phyloP scores from a whole-genome alignment of 768 basidiomycete genomes.

The Phanerodontia chrysosporium region DNA sequence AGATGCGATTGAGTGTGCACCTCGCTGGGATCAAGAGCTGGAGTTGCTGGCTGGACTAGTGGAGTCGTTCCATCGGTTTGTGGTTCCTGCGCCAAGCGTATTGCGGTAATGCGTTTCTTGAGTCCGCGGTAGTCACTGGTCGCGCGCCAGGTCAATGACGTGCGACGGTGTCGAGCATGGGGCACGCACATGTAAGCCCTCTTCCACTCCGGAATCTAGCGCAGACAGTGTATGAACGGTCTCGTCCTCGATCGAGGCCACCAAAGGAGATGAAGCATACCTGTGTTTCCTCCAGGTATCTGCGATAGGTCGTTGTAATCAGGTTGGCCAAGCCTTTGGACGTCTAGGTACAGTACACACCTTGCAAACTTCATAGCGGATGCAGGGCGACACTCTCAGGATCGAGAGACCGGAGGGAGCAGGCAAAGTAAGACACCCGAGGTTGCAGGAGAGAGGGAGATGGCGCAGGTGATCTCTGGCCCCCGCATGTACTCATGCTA shows the following conservation, averaged over 20 bases:
- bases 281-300: slow-evolving; percentile 70
- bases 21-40: slow-evolving; percentile 1
- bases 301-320: slow-evolving; percentile 21
- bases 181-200: slow-evolving; percentile 56
- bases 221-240: background rate
- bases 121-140: slow-evolving; percentile 67
- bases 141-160: background rate
- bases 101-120: slow-evolving; percentile 59
- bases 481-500: background rate
- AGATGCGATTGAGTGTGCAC: background rate
- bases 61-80: background rate
- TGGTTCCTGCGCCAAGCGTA: slow-evolving; percentile 31
- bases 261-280: slow-evolving; percentile 29
- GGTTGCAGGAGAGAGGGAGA: background rate
- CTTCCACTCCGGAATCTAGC: slow-evolving; percentile 72
- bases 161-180: background rate
- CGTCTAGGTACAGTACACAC: slow-evolving; percentile 42
- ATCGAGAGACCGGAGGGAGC: background rate
- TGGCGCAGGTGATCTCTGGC: background rate
- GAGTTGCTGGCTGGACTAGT: slow-evolving; percentile 2
- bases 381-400: background rate
- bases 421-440: background rate
- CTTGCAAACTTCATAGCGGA: slow-evolving; percentile 56
- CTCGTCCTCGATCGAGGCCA: background rate
- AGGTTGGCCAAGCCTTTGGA: background rate